Percentiles rank a stretch among this genome's conserved stretches.
Evolutionary conservation across 1,139 yeast genomes (phyloP).

Genomic region (Geotrichum bryndzae): DNA sequence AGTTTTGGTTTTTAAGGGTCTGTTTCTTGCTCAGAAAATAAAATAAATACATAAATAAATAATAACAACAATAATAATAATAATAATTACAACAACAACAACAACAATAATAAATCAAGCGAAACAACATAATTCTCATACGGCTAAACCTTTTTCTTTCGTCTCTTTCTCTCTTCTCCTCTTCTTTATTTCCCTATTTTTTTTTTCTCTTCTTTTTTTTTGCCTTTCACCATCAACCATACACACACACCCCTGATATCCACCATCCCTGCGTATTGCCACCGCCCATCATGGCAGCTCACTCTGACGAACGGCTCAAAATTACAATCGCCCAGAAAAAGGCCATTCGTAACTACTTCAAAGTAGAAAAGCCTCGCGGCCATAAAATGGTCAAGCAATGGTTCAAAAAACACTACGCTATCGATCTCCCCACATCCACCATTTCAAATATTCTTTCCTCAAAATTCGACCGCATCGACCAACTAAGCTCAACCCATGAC

Average conservation of each 20-base stretch:
- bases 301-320: conserved; percentile 17
- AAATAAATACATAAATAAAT: too few species aligned
- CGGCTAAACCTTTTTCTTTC: not conserved
- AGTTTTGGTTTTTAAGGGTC: not conserved
- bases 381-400: conserved; percentile 17
- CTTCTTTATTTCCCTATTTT: not conserved
- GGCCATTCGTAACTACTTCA: conserved; percentile 16
- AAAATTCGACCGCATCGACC: conserved; percentile 18
- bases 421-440: conserved; percentile 17
- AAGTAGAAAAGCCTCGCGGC: conserved; percentile 14
- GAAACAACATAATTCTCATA: not conserved
- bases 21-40: not conserved
- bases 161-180: not conserved
- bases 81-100: too few species aligned
- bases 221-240: not conserved
- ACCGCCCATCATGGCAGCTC: conserved; percentile 9
- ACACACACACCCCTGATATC: not conserved
- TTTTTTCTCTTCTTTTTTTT: not conserved
- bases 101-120: too few species aligned
- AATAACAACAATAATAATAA: too few species aligned
- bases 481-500: conserved; percentile 16
- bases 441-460: conserved; percentile 19
- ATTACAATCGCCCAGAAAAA: conserved; percentile 19
- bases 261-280: not conserved
- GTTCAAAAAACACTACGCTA: conserved; percentile 16